Evolutionary conservation across 306 rosid species (phyloP).

Genomic region (Myrica gale): DNA sequence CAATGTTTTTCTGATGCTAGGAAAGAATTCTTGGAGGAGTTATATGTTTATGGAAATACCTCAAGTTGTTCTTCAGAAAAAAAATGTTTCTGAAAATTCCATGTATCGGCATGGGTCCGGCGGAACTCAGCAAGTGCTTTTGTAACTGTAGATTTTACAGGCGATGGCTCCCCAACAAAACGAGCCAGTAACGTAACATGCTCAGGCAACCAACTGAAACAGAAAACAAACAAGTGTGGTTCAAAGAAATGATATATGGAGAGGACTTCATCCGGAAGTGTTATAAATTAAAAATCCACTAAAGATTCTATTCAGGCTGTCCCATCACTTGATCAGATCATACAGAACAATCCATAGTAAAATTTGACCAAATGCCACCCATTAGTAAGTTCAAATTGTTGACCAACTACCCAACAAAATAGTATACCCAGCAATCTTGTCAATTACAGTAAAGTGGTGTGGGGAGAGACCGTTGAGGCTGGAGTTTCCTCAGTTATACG

Average conservation of each 20-base stretch:
- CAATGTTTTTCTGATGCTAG: not conserved
- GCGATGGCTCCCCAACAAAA: conserved; percentile 85
- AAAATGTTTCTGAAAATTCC: conserved; percentile 91
- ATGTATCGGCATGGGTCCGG: conserved; percentile 96
- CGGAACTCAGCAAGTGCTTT: conserved; percentile 98
- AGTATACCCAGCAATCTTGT: not conserved
- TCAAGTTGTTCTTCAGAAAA: conserved; percentile 96
- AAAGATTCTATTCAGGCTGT: not conserved
- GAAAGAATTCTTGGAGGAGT: not conserved
- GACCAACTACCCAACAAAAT: not conserved
- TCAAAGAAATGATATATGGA: conserved; percentile 8
- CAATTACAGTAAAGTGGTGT: not conserved
- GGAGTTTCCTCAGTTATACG: too few relatives aligned
- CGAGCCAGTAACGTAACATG: conserved; percentile 90
- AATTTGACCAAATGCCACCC: not conserved
- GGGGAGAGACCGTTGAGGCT: too few relatives aligned
- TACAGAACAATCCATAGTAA: not conserved
- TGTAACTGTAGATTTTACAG: conserved; percentile 89
- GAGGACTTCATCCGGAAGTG: not conserved
- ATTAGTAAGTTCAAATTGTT: not conserved
- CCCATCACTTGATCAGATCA: conserved; percentile 6
- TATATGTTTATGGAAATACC: conserved; percentile 44
- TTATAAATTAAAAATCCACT: not conserved
- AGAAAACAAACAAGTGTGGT: conserved; percentile 14
- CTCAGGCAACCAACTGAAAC: conserved; percentile 89